These are phyloP conservation scores for Pulveroboletus ravenelii DNA, from an alignment of 768 basidiomycete species.

Conservation along the genomic window DNA sequence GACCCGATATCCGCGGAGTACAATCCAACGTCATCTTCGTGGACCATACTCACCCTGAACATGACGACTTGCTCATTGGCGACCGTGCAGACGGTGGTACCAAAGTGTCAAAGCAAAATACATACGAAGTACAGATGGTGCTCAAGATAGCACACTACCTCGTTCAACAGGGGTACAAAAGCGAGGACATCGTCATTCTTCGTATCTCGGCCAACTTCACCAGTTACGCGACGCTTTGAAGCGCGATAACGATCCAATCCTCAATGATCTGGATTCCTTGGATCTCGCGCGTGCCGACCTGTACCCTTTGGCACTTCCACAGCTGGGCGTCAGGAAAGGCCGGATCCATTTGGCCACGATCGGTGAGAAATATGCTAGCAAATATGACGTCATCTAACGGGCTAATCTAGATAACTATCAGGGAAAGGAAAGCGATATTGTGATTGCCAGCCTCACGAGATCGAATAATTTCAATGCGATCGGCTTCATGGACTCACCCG, in stretches of 20 bases:
- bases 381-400: background rate
- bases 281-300: background rate
- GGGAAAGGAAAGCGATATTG: slow-evolving; percentile 69
- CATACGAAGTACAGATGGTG: slow-evolving; percentile 58
- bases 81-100: slow-evolving; percentile 47
- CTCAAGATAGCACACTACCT: slow-evolving; percentile 63
- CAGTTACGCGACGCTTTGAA: slow-evolving; percentile 43
- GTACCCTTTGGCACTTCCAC: too few relatives aligned
- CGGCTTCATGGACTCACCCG: slow-evolving; percentile 67
- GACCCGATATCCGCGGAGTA: slow-evolving; percentile 52
- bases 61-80: slow-evolving; percentile 35
- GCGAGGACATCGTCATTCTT: slow-evolving; percentile 54
- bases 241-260: slow-evolving; percentile 48
- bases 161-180: slow-evolving; percentile 64
- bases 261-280: slow-evolving; percentile 56
- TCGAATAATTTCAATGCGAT: slow-evolving; percentile 56
- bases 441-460: slow-evolving; percentile 56
- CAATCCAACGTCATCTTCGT: slow-evolving; percentile 60
- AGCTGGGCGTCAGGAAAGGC: slow-evolving; percentile 13
- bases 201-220: slow-evolving; percentile 62
- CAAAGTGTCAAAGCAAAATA: slow-evolving; percentile 58
- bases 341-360: slow-evolving; percentile 62
- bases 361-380: slow-evolving; percentile 35
- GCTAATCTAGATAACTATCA: slow-evolving; percentile 62
- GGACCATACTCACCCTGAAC: slow-evolving; percentile 54